Percentiles rank a stretch among this genome's conserved stretches.
These are phyloP conservation scores for Suhomyces pyralidae DNA, from an alignment of 805 yeast species.

Conservation along the genomic window DNA sequence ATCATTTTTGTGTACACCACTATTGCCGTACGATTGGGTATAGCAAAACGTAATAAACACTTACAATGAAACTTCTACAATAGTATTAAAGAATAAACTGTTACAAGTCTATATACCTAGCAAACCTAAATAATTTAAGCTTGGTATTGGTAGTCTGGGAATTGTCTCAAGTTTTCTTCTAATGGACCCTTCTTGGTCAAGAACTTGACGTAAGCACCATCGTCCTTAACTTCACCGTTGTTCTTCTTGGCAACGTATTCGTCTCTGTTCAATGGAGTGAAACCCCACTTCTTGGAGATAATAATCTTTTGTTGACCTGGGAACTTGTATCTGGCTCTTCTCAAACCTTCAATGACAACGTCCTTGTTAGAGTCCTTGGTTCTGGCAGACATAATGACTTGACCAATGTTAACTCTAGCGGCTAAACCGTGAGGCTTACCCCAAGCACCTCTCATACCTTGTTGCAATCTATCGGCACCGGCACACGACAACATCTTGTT, in stretches of 20 bases:
- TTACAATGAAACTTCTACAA: background rate
- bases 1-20: too few relatives aligned
- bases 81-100: background rate
- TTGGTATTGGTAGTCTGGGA: slow-evolving; percentile 81
- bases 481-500: slow-evolving; percentile 99
- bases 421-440: slow-evolving; percentile 99
- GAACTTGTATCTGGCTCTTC: slow-evolving; percentile 99
- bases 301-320: slow-evolving; percentile 99
- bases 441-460: slow-evolving; percentile 99
- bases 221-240: slow-evolving; percentile 98
- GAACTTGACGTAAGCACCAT: slow-evolving; percentile 99
- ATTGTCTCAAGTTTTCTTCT: slow-evolving; percentile 84
- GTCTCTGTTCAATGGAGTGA: slow-evolving; percentile 98
- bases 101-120: slow-evolving; percentile 4
- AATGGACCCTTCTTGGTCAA: slow-evolving; percentile 94
- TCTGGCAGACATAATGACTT: slow-evolving; percentile 96
- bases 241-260: slow-evolving; percentile 93
- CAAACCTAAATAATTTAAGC: slow-evolving; percentile 8
- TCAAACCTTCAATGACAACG: slow-evolving; percentile 96
- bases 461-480: slow-evolving; percentile 99
- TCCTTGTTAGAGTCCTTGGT: slow-evolving; percentile 98
- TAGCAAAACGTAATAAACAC: background rate
- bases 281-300: slow-evolving; percentile 99
- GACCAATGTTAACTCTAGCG: slow-evolving; percentile 98
- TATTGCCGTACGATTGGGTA: too few relatives aligned